These are phyloP conservation scores for Microbotryum intermedium DNA, from an alignment of 1,284 basidiomycete species.

Conservation along the genomic window DNA sequence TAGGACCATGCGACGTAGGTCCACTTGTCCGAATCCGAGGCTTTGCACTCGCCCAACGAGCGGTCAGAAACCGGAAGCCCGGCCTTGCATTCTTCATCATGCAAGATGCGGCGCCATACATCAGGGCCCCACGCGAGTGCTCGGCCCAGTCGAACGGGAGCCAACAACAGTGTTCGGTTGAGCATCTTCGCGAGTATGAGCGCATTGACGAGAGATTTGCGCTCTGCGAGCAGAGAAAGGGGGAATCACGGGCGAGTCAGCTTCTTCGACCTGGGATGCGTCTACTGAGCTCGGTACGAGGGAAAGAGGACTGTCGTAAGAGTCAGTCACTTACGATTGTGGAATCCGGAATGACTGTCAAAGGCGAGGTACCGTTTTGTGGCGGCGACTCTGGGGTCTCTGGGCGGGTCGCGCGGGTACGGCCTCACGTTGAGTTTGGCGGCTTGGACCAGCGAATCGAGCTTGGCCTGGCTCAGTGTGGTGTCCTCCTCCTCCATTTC, in stretches of 20 bases:
- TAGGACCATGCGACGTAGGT: slow-evolving; percentile 13
- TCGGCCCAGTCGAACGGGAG: slow-evolving; percentile 20
- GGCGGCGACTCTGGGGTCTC: background rate
- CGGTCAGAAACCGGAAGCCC: background rate
- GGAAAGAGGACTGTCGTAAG: too few species aligned
- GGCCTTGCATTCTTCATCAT: slow-evolving; percentile 23
- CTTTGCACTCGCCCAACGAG: background rate
- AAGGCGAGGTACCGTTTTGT: slow-evolving; percentile 12
- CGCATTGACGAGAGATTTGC: slow-evolving; percentile 26
- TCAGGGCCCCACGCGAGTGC: slow-evolving; percentile 16
- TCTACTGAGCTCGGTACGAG: background rate
- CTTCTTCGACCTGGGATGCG: background rate
- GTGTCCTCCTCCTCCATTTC: background rate
- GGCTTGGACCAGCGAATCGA: background rate
- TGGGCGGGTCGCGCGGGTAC: background rate
- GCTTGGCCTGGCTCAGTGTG: background rate
- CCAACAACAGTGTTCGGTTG: slow-evolving; percentile 26
- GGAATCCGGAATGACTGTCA: slow-evolving; percentile 25
- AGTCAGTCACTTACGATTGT: slow-evolving; percentile 7
- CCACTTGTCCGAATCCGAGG: background rate
- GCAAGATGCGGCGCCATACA: background rate
- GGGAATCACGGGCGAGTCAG: background rate
- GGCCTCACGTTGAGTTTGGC: slow-evolving; percentile 10
- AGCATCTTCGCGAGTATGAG: slow-evolving; percentile 17
- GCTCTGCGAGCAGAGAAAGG: background rate